Conservation (phyloP, 1,139 yeast species). For the Zygosaccharomyces pseudobailii region DNA sequence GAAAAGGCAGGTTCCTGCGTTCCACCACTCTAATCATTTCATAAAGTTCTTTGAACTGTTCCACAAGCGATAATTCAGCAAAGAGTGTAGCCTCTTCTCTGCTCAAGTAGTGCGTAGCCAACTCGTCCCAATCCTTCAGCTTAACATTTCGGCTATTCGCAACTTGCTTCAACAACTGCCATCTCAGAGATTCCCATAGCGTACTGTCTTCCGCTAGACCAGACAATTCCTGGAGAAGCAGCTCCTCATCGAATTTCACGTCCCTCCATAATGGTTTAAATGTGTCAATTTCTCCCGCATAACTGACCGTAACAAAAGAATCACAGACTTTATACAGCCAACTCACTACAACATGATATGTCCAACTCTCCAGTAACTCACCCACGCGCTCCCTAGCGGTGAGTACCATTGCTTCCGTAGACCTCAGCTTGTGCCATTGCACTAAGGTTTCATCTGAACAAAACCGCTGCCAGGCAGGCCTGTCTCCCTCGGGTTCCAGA, state of each 20-base stretch:
- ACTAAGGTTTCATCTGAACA: slow-evolving; percentile 21
- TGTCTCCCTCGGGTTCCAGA: slow-evolving; percentile 9
- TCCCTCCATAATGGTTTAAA: slow-evolving; percentile 28
- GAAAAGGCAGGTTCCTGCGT: slow-evolving; percentile 30
- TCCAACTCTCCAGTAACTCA: slow-evolving; percentile 23
- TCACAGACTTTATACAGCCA: slow-evolving; percentile 33
- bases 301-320: slow-evolving; percentile 23
- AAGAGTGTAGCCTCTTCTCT: slow-evolving; percentile 35
- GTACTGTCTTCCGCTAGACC: slow-evolving; percentile 4
- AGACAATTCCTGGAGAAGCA: slow-evolving; percentile 23
- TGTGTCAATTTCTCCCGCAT: slow-evolving; percentile 7
- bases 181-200: slow-evolving; percentile 26
- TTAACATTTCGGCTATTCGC: slow-evolving; percentile 31
- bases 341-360: slow-evolving; percentile 32
- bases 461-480: slow-evolving; percentile 24
- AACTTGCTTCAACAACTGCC: slow-evolving; percentile 38
- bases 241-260: slow-evolving; percentile 28
- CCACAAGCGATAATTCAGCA: slow-evolving; percentile 38
- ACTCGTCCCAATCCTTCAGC: slow-evolving; percentile 42
- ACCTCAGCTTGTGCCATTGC: slow-evolving; percentile 19
- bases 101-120: slow-evolving; percentile 45
- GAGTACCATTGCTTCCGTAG: slow-evolving; percentile 12
- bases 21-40: slow-evolving; percentile 38
- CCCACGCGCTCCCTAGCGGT: slow-evolving; percentile 8
- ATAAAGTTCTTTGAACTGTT: slow-evolving; percentile 46